Conservation (phyloP, 2,329 filamentous ascomycete genomes). For the Talaromyces islandicus region DNA sequence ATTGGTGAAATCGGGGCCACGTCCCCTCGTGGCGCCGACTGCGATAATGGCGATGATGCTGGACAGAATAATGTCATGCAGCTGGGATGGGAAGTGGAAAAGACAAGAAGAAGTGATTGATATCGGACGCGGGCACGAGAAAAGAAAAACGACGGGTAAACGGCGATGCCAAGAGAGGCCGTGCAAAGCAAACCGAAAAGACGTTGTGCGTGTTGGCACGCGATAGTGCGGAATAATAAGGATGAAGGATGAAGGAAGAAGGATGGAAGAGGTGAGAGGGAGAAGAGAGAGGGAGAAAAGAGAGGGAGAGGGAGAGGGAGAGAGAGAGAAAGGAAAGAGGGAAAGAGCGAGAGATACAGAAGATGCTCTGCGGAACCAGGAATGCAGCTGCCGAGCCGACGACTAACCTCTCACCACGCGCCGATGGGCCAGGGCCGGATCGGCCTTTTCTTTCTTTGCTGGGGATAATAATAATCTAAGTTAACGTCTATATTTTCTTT, state of each 20-base stretch:
- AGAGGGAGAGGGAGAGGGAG: constrained; percentile 9
- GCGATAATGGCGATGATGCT: neutral
- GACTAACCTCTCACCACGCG: neutral
- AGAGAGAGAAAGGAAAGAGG: constrained; percentile 14
- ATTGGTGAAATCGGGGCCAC: neutral
- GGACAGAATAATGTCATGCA: neutral
- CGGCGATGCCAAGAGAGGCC: constrained; percentile 2
- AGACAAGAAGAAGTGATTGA: constrained; percentile 11
- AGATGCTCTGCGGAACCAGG: constrained; percentile 7
- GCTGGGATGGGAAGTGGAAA: neutral
- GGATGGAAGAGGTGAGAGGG: constrained; percentile 10
- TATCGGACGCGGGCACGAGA: constrained; percentile 16
- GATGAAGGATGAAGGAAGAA: constrained; percentile 6
- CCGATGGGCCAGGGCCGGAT: neutral
- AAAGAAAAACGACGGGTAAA: constrained; percentile 10
- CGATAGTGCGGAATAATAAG: constrained; percentile 2
- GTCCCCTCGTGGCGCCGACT: neutral
- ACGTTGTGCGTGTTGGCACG: neutral
- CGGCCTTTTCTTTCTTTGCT: neutral
- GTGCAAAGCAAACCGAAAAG: neutral
- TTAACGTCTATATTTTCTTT: neutral
- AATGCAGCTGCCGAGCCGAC: constrained; percentile 9
- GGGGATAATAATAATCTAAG: neutral
- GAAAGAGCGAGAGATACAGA: neutral
- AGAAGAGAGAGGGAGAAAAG: constrained; percentile 14